Base-by-base conservation (phyloP, 1,284 basidiomycete genomes). In the Lignosus rhinocerotis region DNA sequence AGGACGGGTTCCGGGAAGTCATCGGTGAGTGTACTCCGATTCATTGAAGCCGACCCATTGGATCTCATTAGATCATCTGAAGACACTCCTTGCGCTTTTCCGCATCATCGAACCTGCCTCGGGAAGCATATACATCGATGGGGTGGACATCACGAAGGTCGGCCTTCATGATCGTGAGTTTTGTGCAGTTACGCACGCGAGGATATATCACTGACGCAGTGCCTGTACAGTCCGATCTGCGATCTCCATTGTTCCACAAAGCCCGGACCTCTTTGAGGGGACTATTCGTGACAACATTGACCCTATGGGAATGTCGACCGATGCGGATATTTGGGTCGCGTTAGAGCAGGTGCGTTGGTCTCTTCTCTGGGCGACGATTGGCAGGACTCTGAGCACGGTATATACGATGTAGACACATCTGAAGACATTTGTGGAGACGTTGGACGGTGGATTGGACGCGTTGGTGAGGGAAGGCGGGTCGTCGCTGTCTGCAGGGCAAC, bases 1-100 rank as follows among this genome's bases (percentile, higher is more conserved):
- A 78, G 95, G 59, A 98, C 96, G 0, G 94, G 96, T 1, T 92
- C 93, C n/a, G 95, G 95, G 60, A 97, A 97, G 76, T 91, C 87
- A 31, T 91, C 90, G 3, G 82, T 95, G 59, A 79, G 86, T 82
- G 36, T 73, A 51, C 25, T 8, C 58, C 0, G 66, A 4, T 56
- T 6, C 38, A 53, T 6, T 14, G 34, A 17, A 25, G 44, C 31
- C 34, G 48, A 53, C 10, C 2, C 19, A 30, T 8, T 56, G n/a
- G 53, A 43, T 36, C 30, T 11, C 55, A 53, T 30, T 48, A 31
- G 6, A 38, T 60, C 41, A 34, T 1, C 2, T 41, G 42, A 61
- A 87, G 81, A 70, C 87, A 16, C 75, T 89, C 5, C 76, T 89
- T 17, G 84, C 87, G 1, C 69, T 93, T 0, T 91, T 92, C 78